Conservation (phyloP, 805 yeast genomes). For the Candida nonsorbophila region DNA sequence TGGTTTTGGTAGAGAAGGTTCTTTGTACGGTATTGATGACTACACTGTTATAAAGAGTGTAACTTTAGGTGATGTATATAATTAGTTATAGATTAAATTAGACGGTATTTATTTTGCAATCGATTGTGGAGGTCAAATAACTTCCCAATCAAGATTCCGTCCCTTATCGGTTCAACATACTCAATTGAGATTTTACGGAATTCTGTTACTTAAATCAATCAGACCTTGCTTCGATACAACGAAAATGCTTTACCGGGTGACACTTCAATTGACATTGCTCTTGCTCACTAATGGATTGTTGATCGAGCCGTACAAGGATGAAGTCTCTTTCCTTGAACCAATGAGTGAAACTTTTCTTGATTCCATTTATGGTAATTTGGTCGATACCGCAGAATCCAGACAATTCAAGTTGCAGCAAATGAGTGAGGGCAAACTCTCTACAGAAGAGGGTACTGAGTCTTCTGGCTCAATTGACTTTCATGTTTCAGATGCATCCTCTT, state of each 20-base stretch:
- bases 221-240: too few relatives aligned
- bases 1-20: slow-evolving; percentile 80
- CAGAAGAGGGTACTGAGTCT: too few relatives aligned
- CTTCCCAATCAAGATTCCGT: too few relatives aligned
- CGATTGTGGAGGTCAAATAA: too few relatives aligned
- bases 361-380: slow-evolving; percentile 20
- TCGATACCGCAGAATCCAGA: slow-evolving; percentile 9
- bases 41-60: slow-evolving; percentile 55
- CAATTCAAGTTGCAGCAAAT: slow-evolving; percentile 7
- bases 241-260: too few relatives aligned
- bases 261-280: not conserved
- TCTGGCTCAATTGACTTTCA: too few relatives aligned
- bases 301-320: not conserved
- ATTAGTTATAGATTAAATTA: too few relatives aligned
- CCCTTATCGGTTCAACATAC: too few relatives aligned
- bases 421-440: too few relatives aligned
- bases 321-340: not conserved
- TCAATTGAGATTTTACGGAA: too few relatives aligned
- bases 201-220: too few relatives aligned
- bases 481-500: not conserved
- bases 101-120: too few relatives aligned
- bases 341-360: slow-evolving; percentile 12
- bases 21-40: slow-evolving; percentile 71
- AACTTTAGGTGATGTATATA: slow-evolving; percentile 41
- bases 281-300: not conserved